Evolutionary conservation across 768 basidiomycete species (phyloP).

Genomic region (Grammothele lineata): DNA sequence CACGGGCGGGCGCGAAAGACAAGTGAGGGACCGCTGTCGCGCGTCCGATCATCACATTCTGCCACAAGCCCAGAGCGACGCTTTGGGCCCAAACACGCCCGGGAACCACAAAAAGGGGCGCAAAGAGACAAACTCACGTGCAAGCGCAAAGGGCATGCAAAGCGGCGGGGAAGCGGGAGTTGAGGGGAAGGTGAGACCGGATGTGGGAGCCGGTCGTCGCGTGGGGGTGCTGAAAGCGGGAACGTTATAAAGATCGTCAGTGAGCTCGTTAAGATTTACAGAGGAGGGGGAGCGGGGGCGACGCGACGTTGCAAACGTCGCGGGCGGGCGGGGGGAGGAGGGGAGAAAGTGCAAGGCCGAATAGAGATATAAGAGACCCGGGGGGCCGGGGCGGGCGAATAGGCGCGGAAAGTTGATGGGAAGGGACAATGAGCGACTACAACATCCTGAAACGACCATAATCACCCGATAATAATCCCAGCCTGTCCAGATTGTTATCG

Average conservation of each 20-base stretch:
- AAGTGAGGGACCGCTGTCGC: constrained; percentile 5
- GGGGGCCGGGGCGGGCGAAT: constrained; percentile 18
- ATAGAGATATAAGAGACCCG: constrained; percentile 26
- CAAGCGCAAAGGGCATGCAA: constrained; percentile 14
- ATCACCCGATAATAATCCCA: constrained; percentile 16
- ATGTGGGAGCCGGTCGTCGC: not conserved
- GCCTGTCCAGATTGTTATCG: constrained; percentile 15
- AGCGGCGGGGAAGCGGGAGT: constrained; percentile 1
- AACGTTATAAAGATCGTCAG: constrained; percentile 20
- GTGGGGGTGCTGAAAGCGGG: constrained; percentile 4
- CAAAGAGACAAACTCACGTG: constrained; percentile 12
- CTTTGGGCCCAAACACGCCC: not conserved
- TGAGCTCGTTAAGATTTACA: constrained; percentile 20
- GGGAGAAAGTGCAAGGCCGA: constrained; percentile 15
- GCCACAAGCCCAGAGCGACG: not conserved
- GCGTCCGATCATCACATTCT: constrained; percentile 18
- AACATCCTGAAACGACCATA: constrained; percentile 9
- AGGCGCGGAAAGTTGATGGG: constrained; percentile 20
- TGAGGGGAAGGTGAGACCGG: constrained; percentile 7
- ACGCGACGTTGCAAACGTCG: constrained; percentile 22
- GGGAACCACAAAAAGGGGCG: not conserved
- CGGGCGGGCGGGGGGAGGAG: constrained; percentile 21
- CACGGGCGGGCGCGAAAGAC: constrained; percentile 10
- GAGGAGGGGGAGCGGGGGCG: constrained; percentile 7
- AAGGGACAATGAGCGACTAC: constrained; percentile 17